These are phyloP conservation scores for Talaromyces atroroseus DNA, from an alignment of 2,329 filamentous ascomycete genomes.

Conservation along the genomic window DNA sequence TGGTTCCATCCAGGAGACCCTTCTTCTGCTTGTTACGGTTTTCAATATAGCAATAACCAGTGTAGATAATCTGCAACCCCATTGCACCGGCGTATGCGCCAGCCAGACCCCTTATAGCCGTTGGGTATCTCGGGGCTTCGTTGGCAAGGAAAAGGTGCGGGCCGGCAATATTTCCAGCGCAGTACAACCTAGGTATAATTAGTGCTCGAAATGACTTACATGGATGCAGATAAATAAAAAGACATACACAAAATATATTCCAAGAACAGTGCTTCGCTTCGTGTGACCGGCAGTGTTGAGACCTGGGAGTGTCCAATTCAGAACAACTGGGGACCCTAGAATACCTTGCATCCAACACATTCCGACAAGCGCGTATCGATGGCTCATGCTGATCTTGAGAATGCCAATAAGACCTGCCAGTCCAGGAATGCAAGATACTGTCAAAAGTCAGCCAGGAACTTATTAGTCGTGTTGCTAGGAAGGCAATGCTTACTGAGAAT, in stretches of 20 bases:
- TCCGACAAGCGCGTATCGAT: constrained; percentile 42
- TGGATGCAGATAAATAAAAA: no score
- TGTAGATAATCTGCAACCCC: constrained; percentile 25
- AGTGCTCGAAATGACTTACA: background rate
- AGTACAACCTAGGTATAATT: constrained; percentile 31
- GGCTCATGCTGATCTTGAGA: constrained; percentile 41
- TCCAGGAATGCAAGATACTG: constrained; percentile 37
- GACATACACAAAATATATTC: constrained; percentile 36
- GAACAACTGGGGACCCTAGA: constrained; percentile 41
- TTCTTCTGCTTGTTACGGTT: constrained; percentile 14
- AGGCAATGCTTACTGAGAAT: constrained; percentile 23
- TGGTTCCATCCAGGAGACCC: background rate
- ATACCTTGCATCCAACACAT: constrained; percentile 47
- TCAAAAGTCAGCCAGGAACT: constrained; percentile 24
- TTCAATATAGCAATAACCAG: constrained; percentile 20
- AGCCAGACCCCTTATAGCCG: constrained; percentile 40
- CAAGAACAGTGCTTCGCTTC: constrained; percentile 45
- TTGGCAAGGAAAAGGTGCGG: constrained; percentile 44
- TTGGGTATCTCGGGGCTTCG: constrained; percentile 42
- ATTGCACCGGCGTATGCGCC: constrained; percentile 42
- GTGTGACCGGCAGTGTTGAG: constrained; percentile 46
- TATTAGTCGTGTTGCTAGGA: background rate
- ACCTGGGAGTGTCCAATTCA: constrained; percentile 45
- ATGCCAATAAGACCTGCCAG: constrained; percentile 49
- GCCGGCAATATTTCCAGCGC: constrained; percentile 46